Evolutionary conservation across 2,329 filamentous ascomycete species (phyloP).

Genomic region (Cladorrhinum sp.): DNA sequence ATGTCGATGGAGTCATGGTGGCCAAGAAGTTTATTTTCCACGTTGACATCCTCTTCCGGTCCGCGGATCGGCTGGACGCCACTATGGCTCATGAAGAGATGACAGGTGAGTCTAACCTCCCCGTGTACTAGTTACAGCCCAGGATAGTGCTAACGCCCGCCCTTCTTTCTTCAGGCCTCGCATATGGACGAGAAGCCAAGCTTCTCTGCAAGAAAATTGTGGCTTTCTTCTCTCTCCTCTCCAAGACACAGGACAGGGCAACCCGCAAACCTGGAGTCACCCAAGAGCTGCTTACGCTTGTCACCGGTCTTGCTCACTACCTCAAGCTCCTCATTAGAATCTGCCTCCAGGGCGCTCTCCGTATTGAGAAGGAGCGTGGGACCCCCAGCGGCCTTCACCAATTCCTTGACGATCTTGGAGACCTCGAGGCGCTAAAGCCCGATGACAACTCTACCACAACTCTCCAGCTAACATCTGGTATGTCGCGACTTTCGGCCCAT

Average conservation of each 20-base stretch:
- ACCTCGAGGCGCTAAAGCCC: conserved; percentile 73
- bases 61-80: conserved; percentile 79
- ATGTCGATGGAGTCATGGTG: conserved; percentile 89
- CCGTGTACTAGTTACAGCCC: no score
- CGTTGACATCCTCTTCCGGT: conserved; percentile 86
- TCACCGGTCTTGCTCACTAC: conserved; percentile 94
- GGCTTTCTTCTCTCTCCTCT: conserved; percentile 91
- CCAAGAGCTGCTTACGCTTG: conserved; percentile 94
- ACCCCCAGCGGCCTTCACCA: conserved; percentile 71
- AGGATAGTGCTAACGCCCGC: conserved; percentile 1
- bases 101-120: conserved; percentile 60
- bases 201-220: conserved; percentile 99
- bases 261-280: conserved; percentile 90
- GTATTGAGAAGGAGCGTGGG: conserved; percentile 79
- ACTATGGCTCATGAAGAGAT: conserved; percentile 66
- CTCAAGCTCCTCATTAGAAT: conserved; percentile 96
- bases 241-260: conserved; percentile 90
- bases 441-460: conserved; percentile 57
- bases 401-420: conserved; percentile 79
- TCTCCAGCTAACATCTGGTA: conserved; percentile 62
- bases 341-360: conserved; percentile 87
- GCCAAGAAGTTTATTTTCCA: conserved; percentile 96
- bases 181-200: conserved; percentile 94
- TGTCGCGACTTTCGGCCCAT: conserved; percentile 65
- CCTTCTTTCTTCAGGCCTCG: conserved; percentile 58